Evolutionary conservation across 1,284 basidiomycete genomes (phyloP).

Genomic region (Apiotrichum siamense): DNA sequence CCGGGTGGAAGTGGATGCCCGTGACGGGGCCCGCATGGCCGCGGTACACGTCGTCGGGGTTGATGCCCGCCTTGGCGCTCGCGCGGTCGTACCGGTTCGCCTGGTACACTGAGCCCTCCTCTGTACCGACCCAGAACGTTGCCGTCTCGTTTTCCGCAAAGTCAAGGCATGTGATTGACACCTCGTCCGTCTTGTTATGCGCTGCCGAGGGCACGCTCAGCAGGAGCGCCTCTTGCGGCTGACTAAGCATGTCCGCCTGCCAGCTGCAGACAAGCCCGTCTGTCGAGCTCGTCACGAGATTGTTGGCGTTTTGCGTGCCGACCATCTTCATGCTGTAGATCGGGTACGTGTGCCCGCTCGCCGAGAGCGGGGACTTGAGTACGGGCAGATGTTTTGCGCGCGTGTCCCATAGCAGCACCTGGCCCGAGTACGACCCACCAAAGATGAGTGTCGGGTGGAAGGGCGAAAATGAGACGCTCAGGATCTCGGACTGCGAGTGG

Average conservation of each 20-base stretch:
- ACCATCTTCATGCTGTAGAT: constrained; percentile 97
- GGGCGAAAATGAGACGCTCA: constrained; percentile 92
- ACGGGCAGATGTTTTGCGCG: constrained; percentile 91
- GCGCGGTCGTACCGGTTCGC: constrained; percentile 95
- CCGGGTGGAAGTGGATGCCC: constrained; percentile 89
- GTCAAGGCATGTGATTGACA: constrained; percentile 84
- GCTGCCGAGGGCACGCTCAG: constrained; percentile 64
- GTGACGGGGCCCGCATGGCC: constrained; percentile 91
- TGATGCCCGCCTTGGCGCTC: constrained; percentile 88
- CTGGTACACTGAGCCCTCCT: constrained; percentile 93
- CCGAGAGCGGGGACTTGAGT: constrained; percentile 90
- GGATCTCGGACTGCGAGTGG: constrained; percentile 96
- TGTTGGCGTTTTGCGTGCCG: constrained; percentile 96
- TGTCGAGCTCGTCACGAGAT: constrained; percentile 88
- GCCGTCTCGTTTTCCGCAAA: constrained; percentile 93
- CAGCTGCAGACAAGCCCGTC: constrained; percentile 96
- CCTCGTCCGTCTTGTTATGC: constrained; percentile 91
- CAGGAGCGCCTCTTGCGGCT: constrained; percentile 93
- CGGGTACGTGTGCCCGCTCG: constrained; percentile 93
- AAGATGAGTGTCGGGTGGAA: constrained; percentile 97
- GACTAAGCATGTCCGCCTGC: constrained; percentile 96
- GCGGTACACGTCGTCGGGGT: constrained; percentile 82
- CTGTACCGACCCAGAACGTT: constrained; percentile 92
- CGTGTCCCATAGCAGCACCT: constrained; percentile 98
- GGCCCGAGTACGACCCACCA: constrained; percentile 96